Conservation (phyloP, 2,329 filamentous ascomycete genomes). For the Fusarium sp. region DNA sequence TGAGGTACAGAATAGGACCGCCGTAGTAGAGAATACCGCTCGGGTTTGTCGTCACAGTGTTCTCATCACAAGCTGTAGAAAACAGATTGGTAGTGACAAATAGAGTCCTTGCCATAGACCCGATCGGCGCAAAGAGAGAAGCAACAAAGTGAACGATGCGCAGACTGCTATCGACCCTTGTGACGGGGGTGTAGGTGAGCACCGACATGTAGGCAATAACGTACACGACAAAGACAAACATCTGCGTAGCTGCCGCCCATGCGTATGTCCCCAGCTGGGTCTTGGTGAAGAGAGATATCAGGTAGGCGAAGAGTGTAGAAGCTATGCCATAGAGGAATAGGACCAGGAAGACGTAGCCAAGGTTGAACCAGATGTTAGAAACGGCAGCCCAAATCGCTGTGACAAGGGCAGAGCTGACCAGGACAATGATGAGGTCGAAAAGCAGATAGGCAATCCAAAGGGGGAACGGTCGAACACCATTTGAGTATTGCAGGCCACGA, state of each 20-base stretch:
- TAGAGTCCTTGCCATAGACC: conserved; percentile 74
- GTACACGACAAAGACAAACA: conserved; percentile 73
- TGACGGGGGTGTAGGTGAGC: conserved; percentile 75
- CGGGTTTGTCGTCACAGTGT: conserved; percentile 70
- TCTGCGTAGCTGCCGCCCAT: conserved; percentile 79
- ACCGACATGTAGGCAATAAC: conserved; percentile 75
- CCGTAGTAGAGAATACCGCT: conserved; percentile 78
- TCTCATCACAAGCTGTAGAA: conserved; percentile 74
- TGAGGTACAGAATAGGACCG: conserved; percentile 82
- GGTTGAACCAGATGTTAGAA: conserved; percentile 74
- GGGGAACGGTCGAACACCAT: conserved; percentile 81
- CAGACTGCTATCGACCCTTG: conserved; percentile 71
- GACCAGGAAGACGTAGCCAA: conserved; percentile 82
- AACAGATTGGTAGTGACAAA: conserved; percentile 85
- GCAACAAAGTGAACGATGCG: conserved; percentile 77
- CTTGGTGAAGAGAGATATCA: conserved; percentile 79
- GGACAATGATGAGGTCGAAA: conserved; percentile 80
- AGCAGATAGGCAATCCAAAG: conserved; percentile 83
- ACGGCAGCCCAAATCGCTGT: conserved; percentile 72
- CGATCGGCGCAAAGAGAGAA: conserved; percentile 76
- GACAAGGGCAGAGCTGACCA: conserved; percentile 69
- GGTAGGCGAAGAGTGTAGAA: conserved; percentile 77
- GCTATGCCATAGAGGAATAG: conserved; percentile 82
- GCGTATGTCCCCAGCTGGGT: conserved; percentile 87
- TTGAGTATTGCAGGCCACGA: conserved; percentile 86